A percentile compares a stretch with the other conserved stretches of the same genome.
phyloP scores from a whole-genome alignment of 2,329 filamentous ascomycete genomes.

The Elsinoe fawcettii region DNA sequence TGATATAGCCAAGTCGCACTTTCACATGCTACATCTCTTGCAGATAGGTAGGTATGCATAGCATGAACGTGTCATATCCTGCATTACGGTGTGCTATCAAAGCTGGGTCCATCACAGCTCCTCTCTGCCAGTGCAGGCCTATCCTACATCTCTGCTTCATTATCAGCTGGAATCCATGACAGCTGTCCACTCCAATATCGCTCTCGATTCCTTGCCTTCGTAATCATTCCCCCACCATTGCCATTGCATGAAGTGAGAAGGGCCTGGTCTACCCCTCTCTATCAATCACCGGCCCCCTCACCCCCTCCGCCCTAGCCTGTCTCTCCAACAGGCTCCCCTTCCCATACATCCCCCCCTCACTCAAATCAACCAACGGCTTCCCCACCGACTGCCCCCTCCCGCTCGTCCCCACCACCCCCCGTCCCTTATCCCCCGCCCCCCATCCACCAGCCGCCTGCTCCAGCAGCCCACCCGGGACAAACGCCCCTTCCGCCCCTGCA shows the following conservation, averaged over 20 bases:
- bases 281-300: constrained; percentile 31
- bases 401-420: constrained; percentile 40
- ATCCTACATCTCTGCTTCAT: too few relatives aligned
- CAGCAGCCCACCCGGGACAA: constrained; percentile 40
- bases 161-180: neutral
- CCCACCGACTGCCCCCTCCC: constrained; percentile 32
- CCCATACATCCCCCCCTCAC: constrained; percentile 36
- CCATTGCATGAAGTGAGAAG: too few relatives aligned
- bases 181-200: neutral
- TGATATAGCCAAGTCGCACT: neutral
- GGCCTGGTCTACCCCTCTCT: constrained; percentile 18
- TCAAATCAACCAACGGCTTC: constrained; percentile 40
- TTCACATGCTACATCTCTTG: neutral
- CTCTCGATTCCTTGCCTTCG: neutral
- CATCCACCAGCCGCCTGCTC: constrained; percentile 31
- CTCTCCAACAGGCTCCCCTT: constrained; percentile 43
- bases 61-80: neutral
- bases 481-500: constrained; percentile 28
- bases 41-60: neutral
- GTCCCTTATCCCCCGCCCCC: constrained; percentile 29
- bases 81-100: neutral
- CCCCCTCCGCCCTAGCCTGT: constrained; percentile 23
- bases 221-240: too few relatives aligned
- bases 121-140: too few relatives aligned
- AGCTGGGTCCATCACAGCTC: too few relatives aligned